phyloP scores from a whole-genome alignment of 108 stramenopile genomes.

The Nitzschia sp. region DNA sequence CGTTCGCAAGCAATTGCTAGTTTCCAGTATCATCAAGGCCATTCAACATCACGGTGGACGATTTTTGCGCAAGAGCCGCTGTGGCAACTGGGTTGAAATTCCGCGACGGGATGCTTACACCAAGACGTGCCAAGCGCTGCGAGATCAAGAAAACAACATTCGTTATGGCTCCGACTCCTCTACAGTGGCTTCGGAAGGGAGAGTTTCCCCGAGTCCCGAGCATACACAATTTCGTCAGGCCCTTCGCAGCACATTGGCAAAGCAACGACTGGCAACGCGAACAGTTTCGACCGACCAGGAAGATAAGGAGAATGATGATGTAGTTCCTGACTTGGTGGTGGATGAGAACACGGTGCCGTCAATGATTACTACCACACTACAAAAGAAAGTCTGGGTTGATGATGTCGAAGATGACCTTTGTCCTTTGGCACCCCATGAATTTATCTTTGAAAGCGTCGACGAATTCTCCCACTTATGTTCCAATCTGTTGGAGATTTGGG shows the following conservation, averaged over 20 bases:
- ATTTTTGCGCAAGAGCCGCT: conserved; percentile 7
- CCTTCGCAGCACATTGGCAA: too few relatives aligned
- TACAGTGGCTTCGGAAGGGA: background rate
- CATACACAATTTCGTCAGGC: conserved; percentile 4
- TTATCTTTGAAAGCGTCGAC: background rate
- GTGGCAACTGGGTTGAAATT: conserved; percentile 8
- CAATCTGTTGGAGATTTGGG: background rate
- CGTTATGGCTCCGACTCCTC: background rate
- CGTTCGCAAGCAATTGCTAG: conserved; percentile 5
- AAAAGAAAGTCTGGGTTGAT: background rate
- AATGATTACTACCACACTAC: background rate
- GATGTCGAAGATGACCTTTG: background rate
- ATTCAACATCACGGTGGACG: conserved; percentile 15
- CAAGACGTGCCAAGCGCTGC: conserved; percentile 12
- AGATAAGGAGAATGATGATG: too few relatives aligned
- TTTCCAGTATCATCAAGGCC: conserved; percentile 10
- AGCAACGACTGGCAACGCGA: too few relatives aligned
- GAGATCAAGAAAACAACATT: background rate
- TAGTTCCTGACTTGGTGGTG: too few relatives aligned
- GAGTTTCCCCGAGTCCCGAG: background rate
- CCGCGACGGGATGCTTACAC: background rate
- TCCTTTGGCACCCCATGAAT: conserved; percentile 3
- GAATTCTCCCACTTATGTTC: background rate
- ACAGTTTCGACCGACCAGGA: too few relatives aligned
- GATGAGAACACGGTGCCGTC: background rate